A percentile compares a stretch with the other conserved stretches of the same genome.
These are phyloP conservation scores for Aspergillus cavernicola DNA, from an alignment of 495 filamentous ascomycete genomes.

Conservation along the genomic window DNA sequence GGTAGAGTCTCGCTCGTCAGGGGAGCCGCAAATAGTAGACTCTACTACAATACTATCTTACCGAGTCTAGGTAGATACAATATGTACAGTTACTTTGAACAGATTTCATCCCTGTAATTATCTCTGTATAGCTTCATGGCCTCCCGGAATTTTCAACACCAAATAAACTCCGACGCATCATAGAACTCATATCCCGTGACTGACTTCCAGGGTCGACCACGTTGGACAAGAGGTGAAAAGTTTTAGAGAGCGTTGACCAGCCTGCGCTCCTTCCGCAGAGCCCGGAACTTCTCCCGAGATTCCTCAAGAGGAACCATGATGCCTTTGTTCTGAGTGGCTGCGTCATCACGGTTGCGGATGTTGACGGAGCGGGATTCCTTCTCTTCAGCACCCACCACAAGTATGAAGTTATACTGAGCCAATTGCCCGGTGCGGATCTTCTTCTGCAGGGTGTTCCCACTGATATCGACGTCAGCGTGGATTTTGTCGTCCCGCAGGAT, in stretches of 20 bases:
- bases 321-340: slow-evolving; percentile 71
- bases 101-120: not conserved
- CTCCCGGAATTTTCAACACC: slow-evolving; percentile 5
- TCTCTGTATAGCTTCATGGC: not conserved
- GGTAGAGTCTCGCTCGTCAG: not conserved
- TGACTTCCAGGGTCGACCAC: not conserved
- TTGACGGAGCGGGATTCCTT: slow-evolving; percentile 75
- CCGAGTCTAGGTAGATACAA: too few species aligned
- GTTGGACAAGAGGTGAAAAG: not conserved
- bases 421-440: slow-evolving; percentile 89
- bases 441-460: slow-evolving; percentile 91
- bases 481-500: slow-evolving; percentile 53
- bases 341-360: slow-evolving; percentile 86
- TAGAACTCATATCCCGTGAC: not conserved
- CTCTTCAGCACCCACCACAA: slow-evolving; percentile 84
- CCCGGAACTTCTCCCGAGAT: slow-evolving; percentile 66
- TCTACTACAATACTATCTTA: too few species aligned
- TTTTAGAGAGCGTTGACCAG: slow-evolving; percentile 50
- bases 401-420: slow-evolving; percentile 87
- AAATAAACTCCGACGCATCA: slow-evolving; percentile 2
- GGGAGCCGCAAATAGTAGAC: too few species aligned
- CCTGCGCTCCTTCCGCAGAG: slow-evolving; percentile 62
- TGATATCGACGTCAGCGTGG: slow-evolving; percentile 82
- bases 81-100: too few species aligned
- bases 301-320: slow-evolving; percentile 72